Conservation (phyloP, 1,139 yeast genomes). For the Blastobotrys buckinghamii region DNA sequence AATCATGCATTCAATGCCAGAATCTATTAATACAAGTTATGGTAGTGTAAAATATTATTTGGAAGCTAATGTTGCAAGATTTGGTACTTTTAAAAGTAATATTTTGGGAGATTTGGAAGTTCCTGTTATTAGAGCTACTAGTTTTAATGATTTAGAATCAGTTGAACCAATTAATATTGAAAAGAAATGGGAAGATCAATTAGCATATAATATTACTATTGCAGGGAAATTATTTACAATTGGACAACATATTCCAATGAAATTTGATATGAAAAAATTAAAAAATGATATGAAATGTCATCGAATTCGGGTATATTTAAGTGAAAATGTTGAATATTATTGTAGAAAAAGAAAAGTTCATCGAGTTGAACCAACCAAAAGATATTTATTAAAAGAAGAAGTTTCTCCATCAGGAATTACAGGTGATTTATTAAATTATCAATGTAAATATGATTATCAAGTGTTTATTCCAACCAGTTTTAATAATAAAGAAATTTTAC, state of each 20-base stretch:
- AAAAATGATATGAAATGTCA: conserved; percentile 77
- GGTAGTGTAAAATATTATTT: conserved; percentile 70
- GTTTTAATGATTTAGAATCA: conserved; percentile 75
- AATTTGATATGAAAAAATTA: conserved; percentile 76
- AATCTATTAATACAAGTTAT: conserved; percentile 68
- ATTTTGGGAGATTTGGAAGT: conserved; percentile 60
- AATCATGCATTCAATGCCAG: conserved; percentile 77
- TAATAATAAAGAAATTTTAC: conserved; percentile 37
- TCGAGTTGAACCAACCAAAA: conserved; percentile 82
- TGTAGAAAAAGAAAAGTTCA: conserved; percentile 84
- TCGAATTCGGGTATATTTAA: conserved; percentile 73
- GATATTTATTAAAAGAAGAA: conserved; percentile 73
- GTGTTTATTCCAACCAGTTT: conserved; percentile 67
- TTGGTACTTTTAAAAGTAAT: conserved; percentile 81
- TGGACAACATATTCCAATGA: conserved; percentile 77
- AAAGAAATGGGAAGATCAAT: conserved; percentile 89
- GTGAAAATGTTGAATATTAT: conserved; percentile 87
- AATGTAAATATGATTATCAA: conserved; percentile 59
- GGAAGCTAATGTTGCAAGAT: conserved; percentile 63
- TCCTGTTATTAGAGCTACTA: conserved; percentile 64
- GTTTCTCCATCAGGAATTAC: conserved; percentile 50
- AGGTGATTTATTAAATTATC: conserved; percentile 34
- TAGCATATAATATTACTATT: conserved; percentile 82
- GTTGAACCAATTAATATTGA: conserved; percentile 89
- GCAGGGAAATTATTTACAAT: conserved; percentile 82